These are phyloP conservation scores for Backusella westeae DNA, from an alignment of 192 early-diverging fungal genomes.

Conservation along the genomic window DNA sequence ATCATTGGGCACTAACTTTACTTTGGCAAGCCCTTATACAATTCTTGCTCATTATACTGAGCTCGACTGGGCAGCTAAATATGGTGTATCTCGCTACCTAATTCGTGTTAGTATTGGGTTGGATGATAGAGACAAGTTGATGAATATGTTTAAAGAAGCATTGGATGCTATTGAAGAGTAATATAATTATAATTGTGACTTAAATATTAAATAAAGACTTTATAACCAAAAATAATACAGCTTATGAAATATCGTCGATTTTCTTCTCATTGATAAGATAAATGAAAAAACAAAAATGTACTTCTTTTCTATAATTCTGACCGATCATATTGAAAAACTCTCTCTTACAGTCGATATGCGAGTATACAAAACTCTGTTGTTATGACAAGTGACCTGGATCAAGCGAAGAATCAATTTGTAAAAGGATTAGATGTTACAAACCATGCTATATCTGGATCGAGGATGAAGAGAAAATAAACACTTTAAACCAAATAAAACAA, in stretches of 20 bases:
- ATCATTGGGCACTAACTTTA: slow-evolving; percentile 96
- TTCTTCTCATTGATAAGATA: background rate
- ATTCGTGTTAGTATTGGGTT: slow-evolving; percentile 89
- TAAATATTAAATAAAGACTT: background rate
- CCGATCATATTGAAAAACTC: no score
- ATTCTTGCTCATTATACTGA: slow-evolving; percentile 95
- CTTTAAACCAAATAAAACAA: no score
- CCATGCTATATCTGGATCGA: no score
- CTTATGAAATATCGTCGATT: no score
- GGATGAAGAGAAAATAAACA: no score
- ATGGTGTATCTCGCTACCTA: slow-evolving; percentile 70
- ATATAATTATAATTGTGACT: background rate
- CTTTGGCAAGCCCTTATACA: slow-evolving; percentile 90
- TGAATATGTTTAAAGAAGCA: slow-evolving; percentile 71
- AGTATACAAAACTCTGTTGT: no score
- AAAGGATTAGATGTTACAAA: no score
- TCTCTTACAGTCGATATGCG: no score
- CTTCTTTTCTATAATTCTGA: background rate
- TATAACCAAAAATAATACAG: background rate
- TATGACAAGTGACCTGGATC: no score
- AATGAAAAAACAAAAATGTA: background rate
- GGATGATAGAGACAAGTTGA: slow-evolving; percentile 68
- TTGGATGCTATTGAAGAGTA: slow-evolving; percentile 53
- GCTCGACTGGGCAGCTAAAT: slow-evolving; percentile 89
- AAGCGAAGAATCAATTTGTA: no score